Evolutionary conservation across 768 basidiomycete species (phyloP).

Genomic region (Boletellus ananas): DNA sequence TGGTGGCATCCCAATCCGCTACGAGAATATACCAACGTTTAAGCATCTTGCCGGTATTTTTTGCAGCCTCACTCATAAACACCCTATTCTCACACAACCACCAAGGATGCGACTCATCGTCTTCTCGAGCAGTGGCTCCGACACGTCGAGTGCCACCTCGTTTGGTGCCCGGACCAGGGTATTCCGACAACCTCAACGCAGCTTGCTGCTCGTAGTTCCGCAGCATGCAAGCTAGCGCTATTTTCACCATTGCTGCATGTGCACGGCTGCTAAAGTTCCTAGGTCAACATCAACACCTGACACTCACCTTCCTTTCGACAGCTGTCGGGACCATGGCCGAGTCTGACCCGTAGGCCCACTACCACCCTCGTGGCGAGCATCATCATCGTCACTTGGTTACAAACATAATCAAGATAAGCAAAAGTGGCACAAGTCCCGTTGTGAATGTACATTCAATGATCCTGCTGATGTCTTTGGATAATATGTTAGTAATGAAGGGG

Average conservation of each 20-base stretch:
- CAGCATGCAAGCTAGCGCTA: not conserved
- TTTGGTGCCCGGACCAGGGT: conserved; percentile 11
- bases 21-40: too few relatives aligned
- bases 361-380: conserved; percentile 18
- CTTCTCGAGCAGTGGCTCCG: not conserved
- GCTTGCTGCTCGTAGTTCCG: conserved; percentile 5
- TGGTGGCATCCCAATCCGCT: too few relatives aligned
- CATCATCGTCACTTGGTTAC: conserved; percentile 39
- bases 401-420: conserved; percentile 11
- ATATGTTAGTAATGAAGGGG: conserved; percentile 20
- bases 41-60: too few relatives aligned
- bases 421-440: conserved; percentile 15
- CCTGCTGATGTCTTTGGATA: conserved; percentile 38
- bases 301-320: not conserved
- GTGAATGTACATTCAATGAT: conserved; percentile 11
- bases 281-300: not conserved
- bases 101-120: too few relatives aligned
- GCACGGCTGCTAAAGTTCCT: conserved; percentile 3
- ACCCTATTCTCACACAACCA: too few relatives aligned
- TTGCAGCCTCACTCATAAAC: too few relatives aligned
- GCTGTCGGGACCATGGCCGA: too few relatives aligned
- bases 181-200: conserved; percentile 17
- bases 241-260: conserved; percentile 26
- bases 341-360: too few relatives aligned
- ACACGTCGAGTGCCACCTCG: conserved; percentile 17